Evolutionary conservation across 805 yeast species (phyloP).

Genomic region (Hanseniaspora meyeri): DNA sequence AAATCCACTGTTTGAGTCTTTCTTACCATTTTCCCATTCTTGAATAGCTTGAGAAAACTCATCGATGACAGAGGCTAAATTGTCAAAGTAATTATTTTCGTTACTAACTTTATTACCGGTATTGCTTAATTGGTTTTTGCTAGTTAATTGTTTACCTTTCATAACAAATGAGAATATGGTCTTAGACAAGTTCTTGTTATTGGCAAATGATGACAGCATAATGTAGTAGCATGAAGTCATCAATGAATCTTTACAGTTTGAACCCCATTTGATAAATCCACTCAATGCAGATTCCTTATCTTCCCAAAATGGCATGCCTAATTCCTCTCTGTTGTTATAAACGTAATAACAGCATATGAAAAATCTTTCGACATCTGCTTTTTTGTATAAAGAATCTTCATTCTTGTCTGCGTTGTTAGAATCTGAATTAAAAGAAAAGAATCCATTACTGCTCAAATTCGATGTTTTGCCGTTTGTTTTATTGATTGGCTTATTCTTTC

Average conservation of each 20-base stretch:
- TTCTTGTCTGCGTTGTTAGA: background rate
- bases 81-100: constrained; percentile 7
- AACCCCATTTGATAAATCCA: constrained; percentile 84
- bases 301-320: constrained; percentile 54
- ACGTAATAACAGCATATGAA: constrained; percentile 62
- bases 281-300: constrained; percentile 52
- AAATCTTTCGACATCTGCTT: constrained; percentile 79
- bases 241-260: constrained; percentile 64
- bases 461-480: background rate
- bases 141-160: background rate
- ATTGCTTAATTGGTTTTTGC: background rate
- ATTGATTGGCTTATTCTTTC: background rate
- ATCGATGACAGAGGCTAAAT: constrained; percentile 35
- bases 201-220: constrained; percentile 61
- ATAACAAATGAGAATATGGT: constrained; percentile 37
- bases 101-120: background rate
- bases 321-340: constrained; percentile 47
- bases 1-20: background rate
- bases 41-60: constrained; percentile 39
- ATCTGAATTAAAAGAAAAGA: background rate
- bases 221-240: constrained; percentile 74
- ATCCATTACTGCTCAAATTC: constrained; percentile 30
- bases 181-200: constrained; percentile 4
- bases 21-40: constrained; percentile 22
- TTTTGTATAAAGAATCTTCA: constrained; percentile 47